Evolutionary conservation across 352 stramenopile genomes (phyloP).

Genomic region (Phytophthora vignae): DNA sequence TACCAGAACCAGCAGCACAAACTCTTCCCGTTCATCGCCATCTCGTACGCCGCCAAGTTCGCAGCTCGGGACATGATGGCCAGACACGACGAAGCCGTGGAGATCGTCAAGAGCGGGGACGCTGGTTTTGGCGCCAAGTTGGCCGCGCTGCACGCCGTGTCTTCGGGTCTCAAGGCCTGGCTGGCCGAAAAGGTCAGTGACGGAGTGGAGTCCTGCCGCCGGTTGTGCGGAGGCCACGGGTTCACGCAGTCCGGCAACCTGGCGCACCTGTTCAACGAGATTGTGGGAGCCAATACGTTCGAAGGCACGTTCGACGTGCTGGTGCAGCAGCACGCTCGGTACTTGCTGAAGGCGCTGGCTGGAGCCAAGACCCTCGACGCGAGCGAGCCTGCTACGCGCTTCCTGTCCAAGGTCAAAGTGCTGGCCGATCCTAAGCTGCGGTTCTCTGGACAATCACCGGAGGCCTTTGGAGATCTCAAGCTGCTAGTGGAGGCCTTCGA

Average conservation of each 20-base stretch:
- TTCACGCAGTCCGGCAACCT: conserved; percentile 49
- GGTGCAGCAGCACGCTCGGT: conserved; percentile 69
- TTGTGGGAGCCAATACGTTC: conserved; percentile 59
- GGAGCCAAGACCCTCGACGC: background rate
- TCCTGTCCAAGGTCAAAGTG: conserved; percentile 46
- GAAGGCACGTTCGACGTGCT: conserved; percentile 82
- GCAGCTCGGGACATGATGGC: conserved; percentile 38
- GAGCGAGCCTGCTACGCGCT: conserved; percentile 33
- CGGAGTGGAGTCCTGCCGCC: conserved; percentile 56
- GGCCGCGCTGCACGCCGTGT: conserved; percentile 62
- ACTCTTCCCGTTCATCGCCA: conserved; percentile 52
- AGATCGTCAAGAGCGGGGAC: conserved; percentile 45
- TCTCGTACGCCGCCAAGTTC: conserved; percentile 39
- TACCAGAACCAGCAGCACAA: conserved; percentile 62
- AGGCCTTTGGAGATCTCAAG: conserved; percentile 48
- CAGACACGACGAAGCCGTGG: conserved; percentile 45
- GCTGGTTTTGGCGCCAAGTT: conserved; percentile 48
- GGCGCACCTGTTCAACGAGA: conserved; percentile 42
- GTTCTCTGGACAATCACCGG: conserved; percentile 38
- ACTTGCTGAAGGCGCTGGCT: conserved; percentile 55
- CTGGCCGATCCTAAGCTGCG: conserved; percentile 40
- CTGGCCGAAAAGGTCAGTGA: conserved; percentile 49
- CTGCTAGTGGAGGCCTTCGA: conserved; percentile 54
- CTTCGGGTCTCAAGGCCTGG: conserved; percentile 65
- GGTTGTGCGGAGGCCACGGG: conserved; percentile 54